Conservation (phyloP, 305 asterid genomes). For the Fraxinus velutina region DNA sequence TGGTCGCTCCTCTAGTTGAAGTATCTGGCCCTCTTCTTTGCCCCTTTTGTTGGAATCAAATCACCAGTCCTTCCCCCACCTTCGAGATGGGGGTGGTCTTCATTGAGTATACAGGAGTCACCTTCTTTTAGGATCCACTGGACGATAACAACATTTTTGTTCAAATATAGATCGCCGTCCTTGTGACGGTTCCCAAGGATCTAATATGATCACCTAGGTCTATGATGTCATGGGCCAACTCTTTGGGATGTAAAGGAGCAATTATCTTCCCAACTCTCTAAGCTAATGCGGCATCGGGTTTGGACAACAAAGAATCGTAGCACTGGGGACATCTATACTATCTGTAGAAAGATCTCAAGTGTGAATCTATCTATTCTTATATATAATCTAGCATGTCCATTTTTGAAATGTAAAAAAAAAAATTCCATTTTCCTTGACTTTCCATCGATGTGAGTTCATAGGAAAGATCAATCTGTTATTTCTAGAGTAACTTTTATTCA, state of each 20-base stretch:
- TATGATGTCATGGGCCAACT: neutral
- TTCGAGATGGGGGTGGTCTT: neutral
- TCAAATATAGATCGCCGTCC: neutral
- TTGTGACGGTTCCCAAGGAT: neutral
- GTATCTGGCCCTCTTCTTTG: neutral
- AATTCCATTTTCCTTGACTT: neutral
- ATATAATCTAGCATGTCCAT: neutral
- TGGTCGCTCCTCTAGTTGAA: neutral
- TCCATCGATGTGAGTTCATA: neutral
- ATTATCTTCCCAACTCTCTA: slow-evolving; percentile 21
- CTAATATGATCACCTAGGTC: neutral
- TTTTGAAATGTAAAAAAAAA: no score
- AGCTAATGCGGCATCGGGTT: slow-evolving; percentile 18
- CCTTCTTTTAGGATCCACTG: neutral
- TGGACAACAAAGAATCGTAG: slow-evolving; percentile 16
- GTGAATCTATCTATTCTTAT: neutral
- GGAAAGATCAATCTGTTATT: neutral
- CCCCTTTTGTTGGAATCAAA: neutral
- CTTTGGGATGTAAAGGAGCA: neutral
- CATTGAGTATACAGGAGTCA: neutral
- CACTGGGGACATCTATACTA: neutral
- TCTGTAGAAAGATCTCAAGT: neutral
- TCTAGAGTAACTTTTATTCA: neutral
- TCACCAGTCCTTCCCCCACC: neutral
- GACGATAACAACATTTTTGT: neutral